These are phyloP conservation scores for Xylariales sp. DNA, from an alignment of 2,329 filamentous ascomycete genomes.

Conservation along the genomic window DNA sequence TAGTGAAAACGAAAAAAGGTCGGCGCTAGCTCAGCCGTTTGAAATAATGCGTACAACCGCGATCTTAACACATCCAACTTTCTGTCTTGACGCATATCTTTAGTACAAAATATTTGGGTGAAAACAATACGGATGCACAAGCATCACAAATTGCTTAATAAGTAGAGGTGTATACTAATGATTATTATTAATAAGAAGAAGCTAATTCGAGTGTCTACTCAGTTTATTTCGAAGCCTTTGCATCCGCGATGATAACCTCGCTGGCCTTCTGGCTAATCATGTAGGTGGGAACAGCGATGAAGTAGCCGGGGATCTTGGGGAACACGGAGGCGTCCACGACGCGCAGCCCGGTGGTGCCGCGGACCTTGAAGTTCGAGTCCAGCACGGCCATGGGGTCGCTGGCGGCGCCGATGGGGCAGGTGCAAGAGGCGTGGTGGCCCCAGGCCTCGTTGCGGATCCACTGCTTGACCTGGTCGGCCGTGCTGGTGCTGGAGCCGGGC, in stretches of 20 bases:
- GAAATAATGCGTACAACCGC: too few species aligned
- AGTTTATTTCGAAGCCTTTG: neutral
- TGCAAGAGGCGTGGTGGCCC: conserved; percentile 52
- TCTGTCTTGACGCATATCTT: too few species aligned
- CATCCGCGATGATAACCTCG: conserved; percentile 6
- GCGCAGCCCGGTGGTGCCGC: conserved; percentile 44
- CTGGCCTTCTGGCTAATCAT: conserved; percentile 52
- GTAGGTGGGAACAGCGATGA: conserved; percentile 41
- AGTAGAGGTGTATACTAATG: too few species aligned
- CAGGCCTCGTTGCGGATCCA: conserved; percentile 37
- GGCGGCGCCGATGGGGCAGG: conserved; percentile 47
- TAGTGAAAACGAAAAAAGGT: too few species aligned
- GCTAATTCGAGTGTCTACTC: too few species aligned
- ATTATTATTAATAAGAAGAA: too few species aligned
- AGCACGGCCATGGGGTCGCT: conserved; percentile 48
- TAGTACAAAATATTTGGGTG: too few species aligned
- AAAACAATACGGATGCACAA: too few species aligned
- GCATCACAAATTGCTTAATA: too few species aligned
- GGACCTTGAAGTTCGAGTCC: conserved; percentile 47
- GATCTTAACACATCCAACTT: too few species aligned
- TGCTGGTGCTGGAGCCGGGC: neutral
- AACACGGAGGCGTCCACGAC: conserved; percentile 53
- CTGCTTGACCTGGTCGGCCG: conserved; percentile 21
- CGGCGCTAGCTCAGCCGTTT: too few species aligned
- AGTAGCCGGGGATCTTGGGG: conserved; percentile 35